phyloP scores from a whole-genome alignment of 2,329 filamentous ascomycete genomes.

The Lecanosticta acicola region DNA sequence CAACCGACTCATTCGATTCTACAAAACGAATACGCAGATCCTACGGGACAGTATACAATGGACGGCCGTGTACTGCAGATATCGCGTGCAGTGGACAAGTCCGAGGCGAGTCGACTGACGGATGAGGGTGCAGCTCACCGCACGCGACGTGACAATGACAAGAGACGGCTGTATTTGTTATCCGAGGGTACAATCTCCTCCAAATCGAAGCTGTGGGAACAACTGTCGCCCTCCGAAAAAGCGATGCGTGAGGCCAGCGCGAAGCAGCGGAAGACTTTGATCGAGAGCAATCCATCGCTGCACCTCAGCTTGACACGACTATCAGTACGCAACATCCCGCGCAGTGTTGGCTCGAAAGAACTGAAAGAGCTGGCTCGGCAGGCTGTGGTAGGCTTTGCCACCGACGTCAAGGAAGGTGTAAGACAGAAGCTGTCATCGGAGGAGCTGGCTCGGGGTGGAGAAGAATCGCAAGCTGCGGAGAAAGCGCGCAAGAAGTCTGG shows the following conservation, averaged over 20 bases:
- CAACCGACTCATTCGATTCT: slow-evolving; percentile 70
- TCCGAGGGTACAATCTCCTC: slow-evolving; percentile 75
- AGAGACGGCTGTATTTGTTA: slow-evolving; percentile 81
- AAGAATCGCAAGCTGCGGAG: slow-evolving; percentile 76
- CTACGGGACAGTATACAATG: slow-evolving; percentile 78
- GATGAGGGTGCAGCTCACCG: slow-evolving; percentile 59
- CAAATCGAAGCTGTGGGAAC: slow-evolving; percentile 70
- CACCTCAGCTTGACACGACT: slow-evolving; percentile 86
- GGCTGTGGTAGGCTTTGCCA: slow-evolving; percentile 90
- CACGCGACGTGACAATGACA: slow-evolving; percentile 72
- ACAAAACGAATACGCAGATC: slow-evolving; percentile 77
- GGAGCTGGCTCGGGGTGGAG: slow-evolving; percentile 72
- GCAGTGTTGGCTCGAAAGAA: slow-evolving; percentile 74
- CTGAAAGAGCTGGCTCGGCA: slow-evolving; percentile 86
- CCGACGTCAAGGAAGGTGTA: slow-evolving; percentile 72
- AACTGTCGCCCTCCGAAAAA: slow-evolving; percentile 71
- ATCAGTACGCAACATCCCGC: slow-evolving; percentile 84
- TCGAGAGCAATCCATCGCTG: slow-evolving; percentile 83
- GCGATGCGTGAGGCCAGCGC: slow-evolving; percentile 83
- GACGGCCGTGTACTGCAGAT: slow-evolving; percentile 84
- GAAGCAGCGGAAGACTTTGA: slow-evolving; percentile 80
- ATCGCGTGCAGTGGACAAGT: slow-evolving; percentile 75
- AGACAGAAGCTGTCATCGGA: slow-evolving; percentile 82
- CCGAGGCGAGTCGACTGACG: slow-evolving; percentile 69
- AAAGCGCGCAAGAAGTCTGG: slow-evolving; percentile 71